These are phyloP conservation scores for Moniliophthora roreri DNA, from an alignment of 1,284 basidiomycete species.

Conservation along the genomic window DNA sequence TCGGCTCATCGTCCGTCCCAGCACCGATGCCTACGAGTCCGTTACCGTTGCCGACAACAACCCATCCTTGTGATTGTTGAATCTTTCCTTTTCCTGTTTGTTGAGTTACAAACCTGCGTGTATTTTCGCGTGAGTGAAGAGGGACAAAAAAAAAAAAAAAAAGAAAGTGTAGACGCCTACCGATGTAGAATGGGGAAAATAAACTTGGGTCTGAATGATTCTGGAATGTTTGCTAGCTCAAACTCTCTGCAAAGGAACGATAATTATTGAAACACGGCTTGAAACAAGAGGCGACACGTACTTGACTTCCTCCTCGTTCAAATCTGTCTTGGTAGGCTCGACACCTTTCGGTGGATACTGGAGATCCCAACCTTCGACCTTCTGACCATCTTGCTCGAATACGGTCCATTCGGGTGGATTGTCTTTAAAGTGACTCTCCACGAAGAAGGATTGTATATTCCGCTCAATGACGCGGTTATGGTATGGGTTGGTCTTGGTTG, in stretches of 20 bases:
- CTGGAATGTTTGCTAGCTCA: too few relatives aligned
- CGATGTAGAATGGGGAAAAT: conserved; percentile 58
- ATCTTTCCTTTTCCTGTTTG: conserved; percentile 90
- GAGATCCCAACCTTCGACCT: too few relatives aligned
- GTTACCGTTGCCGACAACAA: conserved; percentile 83
- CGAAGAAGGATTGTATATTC: conserved; percentile 57
- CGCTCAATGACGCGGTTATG: conserved; percentile 61
- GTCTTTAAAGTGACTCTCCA: conserved; percentile 20
- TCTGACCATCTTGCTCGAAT: too few relatives aligned
- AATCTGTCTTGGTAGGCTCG: conserved; percentile 28
- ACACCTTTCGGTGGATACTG: conserved; percentile 16
- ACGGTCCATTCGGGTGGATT: too few relatives aligned
- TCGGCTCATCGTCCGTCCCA: conserved; percentile 68
- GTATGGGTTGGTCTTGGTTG: conserved; percentile 46
- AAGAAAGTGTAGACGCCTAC: conserved; percentile 37
- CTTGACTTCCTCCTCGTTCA: conserved; percentile 29
- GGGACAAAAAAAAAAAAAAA: too few relatives aligned
- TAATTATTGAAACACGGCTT: too few relatives aligned
- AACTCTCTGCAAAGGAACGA: too few relatives aligned
- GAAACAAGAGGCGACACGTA: too few relatives aligned
- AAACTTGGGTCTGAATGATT: conserved; percentile 32
- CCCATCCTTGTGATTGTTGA: conserved; percentile 63
- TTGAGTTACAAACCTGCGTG: conserved; percentile 40
- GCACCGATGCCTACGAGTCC: conserved; percentile 91
- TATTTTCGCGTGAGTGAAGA: too few relatives aligned